Percentiles rank a stretch among this genome's conserved stretches.
Conservation (phyloP, 768 basidiomycete species). For the Collybiopsis luxurians region DNA sequence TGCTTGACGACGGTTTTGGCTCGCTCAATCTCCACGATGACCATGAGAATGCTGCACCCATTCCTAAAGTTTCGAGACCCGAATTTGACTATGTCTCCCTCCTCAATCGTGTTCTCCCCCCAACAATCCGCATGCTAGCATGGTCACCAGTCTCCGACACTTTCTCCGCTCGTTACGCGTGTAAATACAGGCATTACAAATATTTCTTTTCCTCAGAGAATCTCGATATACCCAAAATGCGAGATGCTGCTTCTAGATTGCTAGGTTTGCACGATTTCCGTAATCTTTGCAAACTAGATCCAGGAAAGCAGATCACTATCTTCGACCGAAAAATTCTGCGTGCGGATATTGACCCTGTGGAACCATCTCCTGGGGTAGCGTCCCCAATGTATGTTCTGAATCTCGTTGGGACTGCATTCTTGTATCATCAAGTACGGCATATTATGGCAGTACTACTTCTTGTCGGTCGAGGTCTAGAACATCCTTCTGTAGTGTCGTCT, state of each 20-base stretch:
- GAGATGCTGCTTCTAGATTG: slow-evolving; percentile 63
- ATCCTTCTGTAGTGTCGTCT: slow-evolving; percentile 62
- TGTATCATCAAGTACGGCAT: slow-evolving; percentile 95
- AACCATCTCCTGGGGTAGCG: slow-evolving; percentile 10
- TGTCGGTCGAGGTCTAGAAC: slow-evolving; percentile 78
- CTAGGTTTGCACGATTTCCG: slow-evolving; percentile 94
- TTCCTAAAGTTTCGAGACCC: slow-evolving; percentile 19
- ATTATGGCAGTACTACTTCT: slow-evolving; percentile 92
- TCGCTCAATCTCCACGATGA: slow-evolving; percentile 29
- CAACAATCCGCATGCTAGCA: slow-evolving; percentile 85
- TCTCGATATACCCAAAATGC: slow-evolving; percentile 77
- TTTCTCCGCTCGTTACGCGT: slow-evolving; percentile 90
- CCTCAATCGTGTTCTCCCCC: slow-evolving; percentile 86
- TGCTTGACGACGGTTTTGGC: slow-evolving; percentile 37
- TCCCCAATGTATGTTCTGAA: slow-evolving; percentile 68
- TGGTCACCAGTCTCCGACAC: slow-evolving; percentile 83
- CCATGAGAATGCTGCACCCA: slow-evolving; percentile 23
- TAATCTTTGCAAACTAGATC: slow-evolving; percentile 92
- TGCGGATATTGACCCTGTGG: slow-evolving; percentile 59
- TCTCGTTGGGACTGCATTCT: slow-evolving; percentile 82
- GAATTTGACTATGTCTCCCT: slow-evolving; percentile 78
- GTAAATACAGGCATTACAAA: slow-evolving; percentile 90
- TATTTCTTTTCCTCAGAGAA: slow-evolving; percentile 82
- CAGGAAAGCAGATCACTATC: slow-evolving; percentile 83
- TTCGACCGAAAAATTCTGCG: slow-evolving; percentile 68